A percentile compares a stretch with the other conserved stretches of the same genome.
These are phyloP conservation scores for Phytophthora ohioensis DNA, from an alignment of 352 stramenopile species.

Conservation along the genomic window DNA sequence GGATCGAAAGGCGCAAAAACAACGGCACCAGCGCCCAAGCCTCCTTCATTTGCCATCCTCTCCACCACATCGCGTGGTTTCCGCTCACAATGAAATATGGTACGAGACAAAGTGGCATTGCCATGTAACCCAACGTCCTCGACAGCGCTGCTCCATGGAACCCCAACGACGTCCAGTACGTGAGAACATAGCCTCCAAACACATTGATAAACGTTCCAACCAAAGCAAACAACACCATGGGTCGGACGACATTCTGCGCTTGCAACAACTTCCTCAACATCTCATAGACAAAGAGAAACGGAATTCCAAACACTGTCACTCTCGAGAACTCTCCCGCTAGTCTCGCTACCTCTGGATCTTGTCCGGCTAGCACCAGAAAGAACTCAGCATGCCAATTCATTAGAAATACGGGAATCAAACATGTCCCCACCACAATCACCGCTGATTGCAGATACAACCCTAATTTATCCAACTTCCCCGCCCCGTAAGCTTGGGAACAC, in stretches of 20 bases:
- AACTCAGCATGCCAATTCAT: conserved; percentile 69
- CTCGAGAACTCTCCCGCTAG: conserved; percentile 66
- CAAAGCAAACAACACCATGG: conserved; percentile 66
- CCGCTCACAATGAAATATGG: conserved; percentile 57
- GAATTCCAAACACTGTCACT: conserved; percentile 73
- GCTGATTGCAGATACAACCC: conserved; percentile 82
- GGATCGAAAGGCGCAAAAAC: conserved; percentile 63
- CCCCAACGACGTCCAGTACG: conserved; percentile 68
- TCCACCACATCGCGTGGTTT: conserved; percentile 53
- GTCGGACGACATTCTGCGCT: conserved; percentile 73
- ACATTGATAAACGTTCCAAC: conserved; percentile 73
- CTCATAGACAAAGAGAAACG: conserved; percentile 84
- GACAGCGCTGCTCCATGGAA: conserved; percentile 83
- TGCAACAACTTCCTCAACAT: conserved; percentile 79
- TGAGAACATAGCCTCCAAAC: conserved; percentile 72
- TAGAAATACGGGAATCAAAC: conserved; percentile 58
- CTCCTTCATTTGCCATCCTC: conserved; percentile 54
- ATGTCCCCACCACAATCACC: conserved; percentile 61
- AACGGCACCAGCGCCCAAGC: conserved; percentile 51
- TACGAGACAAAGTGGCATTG: conserved; percentile 57
- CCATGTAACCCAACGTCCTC: conserved; percentile 63
- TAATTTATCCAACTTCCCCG: conserved; percentile 62
- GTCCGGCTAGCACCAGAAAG: conserved; percentile 62
- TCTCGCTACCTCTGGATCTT: conserved; percentile 62
- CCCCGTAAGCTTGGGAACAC: conserved; percentile 78